Base-by-base conservation (phyloP, 2,329 filamentous ascomycete genomes). In the Aspergillus sp. region DNA sequence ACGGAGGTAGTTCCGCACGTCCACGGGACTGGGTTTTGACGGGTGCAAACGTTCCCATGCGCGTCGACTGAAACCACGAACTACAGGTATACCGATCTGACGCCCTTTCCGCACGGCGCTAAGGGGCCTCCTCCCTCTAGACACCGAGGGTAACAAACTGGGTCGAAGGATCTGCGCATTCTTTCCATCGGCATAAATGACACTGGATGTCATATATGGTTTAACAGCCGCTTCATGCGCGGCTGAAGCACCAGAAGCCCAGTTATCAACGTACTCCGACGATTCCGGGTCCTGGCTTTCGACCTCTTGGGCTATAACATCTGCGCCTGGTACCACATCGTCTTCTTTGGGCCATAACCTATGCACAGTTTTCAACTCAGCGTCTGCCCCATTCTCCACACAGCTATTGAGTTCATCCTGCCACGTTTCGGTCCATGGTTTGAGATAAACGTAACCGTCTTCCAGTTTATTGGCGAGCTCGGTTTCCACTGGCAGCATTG, bases 351-450 rank as follows among this genome's bases (percentile, higher is more conserved):
- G 88, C 92, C 93, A 97, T 8, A 98, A 77, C 37, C 82, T 86
- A 73, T 96, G 87, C 0, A 90, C 85, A 7, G 97, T 88, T 73
- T 98, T 98, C 76, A 95, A 89, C 74, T 99, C 95, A 0, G 93
- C 95, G 9, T 89, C 80, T 1, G 93, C 88, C 1, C 95, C 95
- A 57, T 97, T 91, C 51, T 96, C 91, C 6, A 96, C 82, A 5
- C 95, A 96, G 73, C 91, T 96, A 63, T 89, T 87, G 7, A 99
- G 79, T 74, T 99, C 93, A 68, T 97, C 93, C 52, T 83, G 84
- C 92, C 95, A 99, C 1, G 93, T 96, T 66, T 95, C 86, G 1
- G 90, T 92, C 88, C 93, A 96, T 0, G 91, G 91, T 54, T 87
- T 87, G 51, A 98, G 79, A 68, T 96, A 91, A 56, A 89, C 80